phyloP scores from a whole-genome alignment of 2,329 filamentous ascomycete genomes.

The Diaporthe velutina region DNA sequence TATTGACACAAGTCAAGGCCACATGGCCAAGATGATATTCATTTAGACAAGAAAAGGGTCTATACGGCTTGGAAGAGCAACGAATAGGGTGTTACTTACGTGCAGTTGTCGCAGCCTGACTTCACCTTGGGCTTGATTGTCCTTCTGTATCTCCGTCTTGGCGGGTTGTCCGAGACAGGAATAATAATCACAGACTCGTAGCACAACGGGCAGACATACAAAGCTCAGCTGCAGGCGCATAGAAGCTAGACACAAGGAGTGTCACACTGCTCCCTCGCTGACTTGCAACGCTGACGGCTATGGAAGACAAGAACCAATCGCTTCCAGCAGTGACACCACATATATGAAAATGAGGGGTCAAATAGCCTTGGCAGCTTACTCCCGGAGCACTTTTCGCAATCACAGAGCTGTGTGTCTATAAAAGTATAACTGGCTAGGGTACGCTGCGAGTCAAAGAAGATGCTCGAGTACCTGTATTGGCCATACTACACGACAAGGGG shows the following conservation, averaged over 20 bases:
- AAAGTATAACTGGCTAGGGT: not conserved
- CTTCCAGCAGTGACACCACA: too few species aligned
- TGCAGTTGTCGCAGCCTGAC: not conserved
- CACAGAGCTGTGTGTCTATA: not conserved
- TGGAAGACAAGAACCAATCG: too few species aligned
- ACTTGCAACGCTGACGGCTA: too few species aligned
- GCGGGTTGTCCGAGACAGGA: not conserved
- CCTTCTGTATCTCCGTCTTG: not conserved
- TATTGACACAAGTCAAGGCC: too few species aligned
- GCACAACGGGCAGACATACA: not conserved
- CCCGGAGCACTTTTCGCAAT: not conserved
- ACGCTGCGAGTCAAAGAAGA: not conserved
- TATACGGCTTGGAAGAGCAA: too few species aligned
- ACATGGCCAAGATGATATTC: too few species aligned
- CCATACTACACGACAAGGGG: not conserved
- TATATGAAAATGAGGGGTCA: not conserved
- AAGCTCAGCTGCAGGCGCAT: too few species aligned
- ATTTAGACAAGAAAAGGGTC: too few species aligned
- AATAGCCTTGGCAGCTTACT: not conserved
- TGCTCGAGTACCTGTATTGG: not conserved
- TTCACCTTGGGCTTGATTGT: not conserved
- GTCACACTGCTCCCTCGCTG: too few species aligned
- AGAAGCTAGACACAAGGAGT: too few species aligned
- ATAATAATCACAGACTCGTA: not conserved
- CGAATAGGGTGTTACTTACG: too few species aligned